A percentile compares a stretch with the other conserved stretches of the same genome.
Evolutionary conservation across 2,329 filamentous ascomycete genomes (phyloP).

Genomic region (Colletotrichum cuscutae): DNA sequence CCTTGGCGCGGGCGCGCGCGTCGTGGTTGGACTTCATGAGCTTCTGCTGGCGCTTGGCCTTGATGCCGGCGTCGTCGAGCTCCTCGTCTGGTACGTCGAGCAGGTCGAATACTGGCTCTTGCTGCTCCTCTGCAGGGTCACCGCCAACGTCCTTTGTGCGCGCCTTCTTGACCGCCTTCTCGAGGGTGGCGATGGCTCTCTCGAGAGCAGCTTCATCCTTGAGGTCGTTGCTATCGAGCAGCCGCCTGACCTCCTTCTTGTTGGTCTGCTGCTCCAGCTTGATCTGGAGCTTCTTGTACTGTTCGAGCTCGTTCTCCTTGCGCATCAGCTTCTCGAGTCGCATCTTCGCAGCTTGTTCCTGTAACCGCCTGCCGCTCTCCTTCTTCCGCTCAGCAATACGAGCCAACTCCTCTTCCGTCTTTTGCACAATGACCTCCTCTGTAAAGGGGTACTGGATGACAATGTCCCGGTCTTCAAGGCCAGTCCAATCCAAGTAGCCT

Average conservation of each 20-base stretch:
- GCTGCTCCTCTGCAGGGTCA: slow-evolving; percentile 81
- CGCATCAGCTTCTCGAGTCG: slow-evolving; percentile 92
- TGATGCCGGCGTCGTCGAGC: slow-evolving; percentile 89
- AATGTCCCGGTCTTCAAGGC: slow-evolving; percentile 87
- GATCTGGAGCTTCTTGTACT: slow-evolving; percentile 85
- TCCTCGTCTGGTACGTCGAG: slow-evolving; percentile 92
- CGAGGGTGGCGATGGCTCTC: slow-evolving; percentile 85
- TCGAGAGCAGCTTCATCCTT: slow-evolving; percentile 91
- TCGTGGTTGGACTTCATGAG: slow-evolving; percentile 96
- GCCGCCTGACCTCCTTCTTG: slow-evolving; percentile 89
- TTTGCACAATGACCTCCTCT: slow-evolving; percentile 89
- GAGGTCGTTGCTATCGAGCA: slow-evolving; percentile 90
- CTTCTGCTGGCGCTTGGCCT: slow-evolving; percentile 91
- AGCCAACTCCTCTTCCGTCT: slow-evolving; percentile 93
- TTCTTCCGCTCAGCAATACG: slow-evolving; percentile 93
- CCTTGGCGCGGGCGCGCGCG: slow-evolving; percentile 91
- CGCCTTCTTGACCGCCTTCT: slow-evolving; percentile 88
- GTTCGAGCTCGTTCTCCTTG: slow-evolving; percentile 95
- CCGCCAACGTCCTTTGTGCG: slow-evolving; percentile 93
- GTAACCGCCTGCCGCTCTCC: slow-evolving; percentile 88
- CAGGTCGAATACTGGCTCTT: slow-evolving; percentile 86
- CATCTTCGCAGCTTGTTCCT: slow-evolving; percentile 98
- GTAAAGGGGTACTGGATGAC: slow-evolving; percentile 94
- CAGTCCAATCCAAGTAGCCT: slow-evolving; percentile 87
- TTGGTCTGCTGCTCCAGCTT: slow-evolving; percentile 75